phyloP scores from a whole-genome alignment of 495 filamentous ascomycete genomes.

The Achaetomiella virescens region DNA sequence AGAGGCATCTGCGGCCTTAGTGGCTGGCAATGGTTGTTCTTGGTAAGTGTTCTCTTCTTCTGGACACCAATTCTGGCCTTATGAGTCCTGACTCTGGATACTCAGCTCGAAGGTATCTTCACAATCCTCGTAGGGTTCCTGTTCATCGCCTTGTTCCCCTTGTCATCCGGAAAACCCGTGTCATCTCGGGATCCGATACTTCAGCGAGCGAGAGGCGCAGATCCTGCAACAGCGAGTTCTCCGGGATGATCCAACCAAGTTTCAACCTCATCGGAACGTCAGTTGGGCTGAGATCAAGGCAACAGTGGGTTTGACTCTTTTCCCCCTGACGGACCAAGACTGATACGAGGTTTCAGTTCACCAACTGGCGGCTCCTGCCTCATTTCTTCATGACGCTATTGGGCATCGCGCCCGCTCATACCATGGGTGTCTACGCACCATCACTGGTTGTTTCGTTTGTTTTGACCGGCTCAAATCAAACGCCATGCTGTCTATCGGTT shows the following conservation, averaged over 20 bases:
- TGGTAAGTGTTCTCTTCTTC: constrained; percentile 4
- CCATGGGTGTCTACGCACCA: constrained; percentile 40
- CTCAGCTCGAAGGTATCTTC: constrained; percentile 42
- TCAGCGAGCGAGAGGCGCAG: constrained; percentile 32
- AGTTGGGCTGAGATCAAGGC: constrained; percentile 19
- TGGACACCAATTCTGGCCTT: background rate
- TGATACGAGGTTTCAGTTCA: constrained; percentile 11
- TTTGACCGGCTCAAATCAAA: constrained; percentile 47
- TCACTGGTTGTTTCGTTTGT: constrained; percentile 36
- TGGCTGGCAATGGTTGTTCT: constrained; percentile 61
- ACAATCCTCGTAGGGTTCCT: constrained; percentile 46
- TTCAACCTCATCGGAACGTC: constrained; percentile 13
- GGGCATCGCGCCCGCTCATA: constrained; percentile 19
- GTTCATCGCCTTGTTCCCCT: constrained; percentile 46
- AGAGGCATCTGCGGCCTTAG: constrained; percentile 41
- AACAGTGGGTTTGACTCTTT: constrained; percentile 9
- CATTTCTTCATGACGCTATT: constrained; percentile 38
- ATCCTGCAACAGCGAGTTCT: constrained; percentile 33
- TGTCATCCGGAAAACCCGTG: constrained; percentile 37
- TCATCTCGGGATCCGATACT: constrained; percentile 37
- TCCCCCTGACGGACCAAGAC: no score
- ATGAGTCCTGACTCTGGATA: background rate
- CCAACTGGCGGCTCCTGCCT: constrained; percentile 38
- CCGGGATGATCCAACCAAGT: constrained; percentile 33
- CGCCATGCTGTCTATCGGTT: constrained; percentile 44